Evolutionary conservation across 805 yeast genomes (phyloP), one percentile per base, ranked within the genome.

Genomic region (Pichia californica): DNA sequence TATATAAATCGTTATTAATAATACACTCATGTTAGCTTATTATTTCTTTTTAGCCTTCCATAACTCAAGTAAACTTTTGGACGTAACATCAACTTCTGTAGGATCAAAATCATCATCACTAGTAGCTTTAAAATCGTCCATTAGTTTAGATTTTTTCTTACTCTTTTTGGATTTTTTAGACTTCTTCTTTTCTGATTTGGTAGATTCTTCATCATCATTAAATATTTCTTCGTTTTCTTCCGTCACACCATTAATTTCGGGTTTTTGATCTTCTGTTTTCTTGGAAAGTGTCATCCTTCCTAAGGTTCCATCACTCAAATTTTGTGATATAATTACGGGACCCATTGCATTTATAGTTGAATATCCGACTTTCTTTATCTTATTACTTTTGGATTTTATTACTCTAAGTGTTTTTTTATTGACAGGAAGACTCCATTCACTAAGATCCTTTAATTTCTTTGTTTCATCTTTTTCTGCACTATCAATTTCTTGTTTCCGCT

Each of bases 341-440:
- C 49, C 48, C 36, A 45, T 11, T 2, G 43, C 16, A 11, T 46
- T 48, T 2, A 57, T 51, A 6, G 56, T 50, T 8, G 61, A 48
- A 43, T 59, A 64, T 3, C 68, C 67, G 16, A 64, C 63, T 10
- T 30, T 52, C 18, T 40, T 42, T 11, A 60, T 44, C 15, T 37
- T 52, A 19, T 31, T 42, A 27, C 45, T 48, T 34, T 55, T 51
- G 11, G 39, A 15, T 38, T 51, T 50, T 6, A 52, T 45, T 26
- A 41, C 43, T 40, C 49, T 49, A 19, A 66, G 35, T 11, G 64
- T 38, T 15, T 42, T 42, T 3, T 54, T 48, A 14, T 68, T 57
- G 31, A 60, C 47, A 2, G 76, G 72, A 31, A 70, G 55, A 14
- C 57, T 62, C 82, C 82, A 76, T 54, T 75, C 79, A 27, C 80